A percentile compares a stretch with the other conserved stretches of the same genome.
Evolutionary conservation across 78 protist species (phyloP).

Genomic region (Monosiga brevicollis): DNA sequence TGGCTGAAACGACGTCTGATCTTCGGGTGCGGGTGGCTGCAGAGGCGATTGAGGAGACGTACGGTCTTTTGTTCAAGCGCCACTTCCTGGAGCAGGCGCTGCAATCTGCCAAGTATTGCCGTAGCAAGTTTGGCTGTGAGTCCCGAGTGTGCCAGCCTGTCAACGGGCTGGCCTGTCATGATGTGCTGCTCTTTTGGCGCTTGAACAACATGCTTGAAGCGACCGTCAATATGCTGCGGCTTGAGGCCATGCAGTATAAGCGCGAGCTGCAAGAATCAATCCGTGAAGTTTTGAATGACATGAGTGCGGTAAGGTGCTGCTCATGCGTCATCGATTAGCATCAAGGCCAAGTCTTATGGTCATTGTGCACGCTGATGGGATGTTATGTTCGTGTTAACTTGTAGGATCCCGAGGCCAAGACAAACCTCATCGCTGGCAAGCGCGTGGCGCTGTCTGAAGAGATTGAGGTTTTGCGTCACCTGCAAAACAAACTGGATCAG

Average conservation of each 20-base stretch:
- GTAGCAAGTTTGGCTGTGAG: neutral
- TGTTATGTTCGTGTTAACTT: too few species aligned
- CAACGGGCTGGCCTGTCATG: neutral
- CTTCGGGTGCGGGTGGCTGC: too few species aligned
- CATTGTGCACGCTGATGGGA: too few species aligned
- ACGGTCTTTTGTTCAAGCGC: neutral
- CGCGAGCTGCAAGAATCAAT: neutral
- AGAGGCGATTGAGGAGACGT: neutral
- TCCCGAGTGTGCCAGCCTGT: neutral
- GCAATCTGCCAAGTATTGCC: neutral
- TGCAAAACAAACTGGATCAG: neutral
- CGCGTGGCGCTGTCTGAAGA: neutral
- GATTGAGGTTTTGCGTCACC: neutral
- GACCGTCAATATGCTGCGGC: neutral
- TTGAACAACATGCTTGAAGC: neutral
- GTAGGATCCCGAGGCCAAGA: neutral
- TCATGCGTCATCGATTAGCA: too few species aligned
- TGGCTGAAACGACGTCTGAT: too few species aligned
- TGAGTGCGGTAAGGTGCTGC: too few species aligned
- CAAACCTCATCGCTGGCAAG: neutral
- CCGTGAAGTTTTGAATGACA: neutral
- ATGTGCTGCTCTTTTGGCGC: slow-evolving; percentile 8
- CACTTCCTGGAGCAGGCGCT: neutral
- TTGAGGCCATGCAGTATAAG: neutral
- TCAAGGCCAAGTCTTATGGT: too few species aligned